Base-by-base conservation (phyloP, 176 grass and related monocot genomes). In the Lolium multiflorum region DNA sequence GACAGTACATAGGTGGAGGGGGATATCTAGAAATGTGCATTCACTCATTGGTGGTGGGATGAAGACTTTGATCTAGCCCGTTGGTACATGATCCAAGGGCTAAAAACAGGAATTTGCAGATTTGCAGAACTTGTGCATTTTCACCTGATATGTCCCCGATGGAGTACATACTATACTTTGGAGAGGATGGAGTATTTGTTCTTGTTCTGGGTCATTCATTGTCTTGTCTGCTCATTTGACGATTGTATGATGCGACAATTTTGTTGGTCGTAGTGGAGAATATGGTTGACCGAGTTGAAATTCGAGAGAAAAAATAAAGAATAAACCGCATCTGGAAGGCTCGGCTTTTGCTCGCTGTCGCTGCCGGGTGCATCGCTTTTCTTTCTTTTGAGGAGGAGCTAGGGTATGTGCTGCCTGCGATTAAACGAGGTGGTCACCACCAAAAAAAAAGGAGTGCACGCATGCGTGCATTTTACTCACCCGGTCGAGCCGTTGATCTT, bases 361-460 rank as follows among this genome's bases (percentile, higher is more conserved):
- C 43, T 73, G n/a, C 43, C 50, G 46, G 46, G 71, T 50, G 13
- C 44, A 26, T 67, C 6, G 0, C 44, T 51, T 74, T 74, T 74
- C 71, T 50, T 50, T 14, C 71, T 74, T 74, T 74, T 74, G 71
- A 74, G 44, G 71, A 26, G 20, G 68, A 21, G 18, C 17, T 11
- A 21, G 13, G 41, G 41, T 14, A 67, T 37, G 31, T 6, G 6
- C 0, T 38, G 70, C 8, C 0, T 38, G 70, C 8, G 70, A 73
- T 73, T 73, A 50, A 74, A 25, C 21, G 21, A 73, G n/a, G 46
- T 8, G 71, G 71, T 50, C 46, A 50, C 71, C 71, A 74, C 71
- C 6, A 15, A 25, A 74, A 51, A 74, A 24, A 74, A 35, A 35
- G 31, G 46, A 50, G 71, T 74, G 71, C 21, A 11, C 63, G 63